Percentiles rank a stretch among this genome's conserved stretches.
These are phyloP conservation scores for Panicum hallii DNA, from an alignment of 202 grass and related monocot species.

Conservation along the genomic window DNA sequence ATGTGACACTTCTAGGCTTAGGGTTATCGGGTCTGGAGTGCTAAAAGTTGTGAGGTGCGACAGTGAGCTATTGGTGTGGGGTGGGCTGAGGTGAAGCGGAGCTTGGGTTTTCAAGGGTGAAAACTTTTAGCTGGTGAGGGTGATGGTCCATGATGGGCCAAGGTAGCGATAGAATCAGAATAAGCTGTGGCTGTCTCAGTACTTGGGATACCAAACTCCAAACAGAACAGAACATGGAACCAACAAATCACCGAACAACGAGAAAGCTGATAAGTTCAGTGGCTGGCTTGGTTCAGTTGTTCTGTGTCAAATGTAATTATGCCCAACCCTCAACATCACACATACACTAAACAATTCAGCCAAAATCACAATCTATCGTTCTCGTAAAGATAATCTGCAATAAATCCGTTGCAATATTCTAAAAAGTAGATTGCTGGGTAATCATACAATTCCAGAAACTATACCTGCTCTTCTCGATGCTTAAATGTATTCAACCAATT, in stretches of 20 bases:
- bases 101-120: background rate
- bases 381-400: background rate
- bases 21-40: background rate
- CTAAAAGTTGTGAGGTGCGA: no score
- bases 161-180: no score
- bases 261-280: background rate
- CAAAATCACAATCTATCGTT: background rate
- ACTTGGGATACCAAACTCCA: no score
- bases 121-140: no score
- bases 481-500: slow-evolving; percentile 95
- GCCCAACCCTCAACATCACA: background rate
- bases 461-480: slow-evolving; percentile 83
- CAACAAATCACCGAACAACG: no score
- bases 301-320: background rate
- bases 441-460: slow-evolving; percentile 2
- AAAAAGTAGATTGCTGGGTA: background rate
- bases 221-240: background rate
- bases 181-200: no score
- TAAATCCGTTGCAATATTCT: background rate
- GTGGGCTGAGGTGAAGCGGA: no score
- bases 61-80: no score
- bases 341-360: background rate
- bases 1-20: background rate
- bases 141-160: no score
- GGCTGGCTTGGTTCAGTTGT: background rate